Evolutionary conservation across 306 rosid species (phyloP), one percentile per base, ranked within the genome.

Genomic region (Arachis stenosperma): DNA sequence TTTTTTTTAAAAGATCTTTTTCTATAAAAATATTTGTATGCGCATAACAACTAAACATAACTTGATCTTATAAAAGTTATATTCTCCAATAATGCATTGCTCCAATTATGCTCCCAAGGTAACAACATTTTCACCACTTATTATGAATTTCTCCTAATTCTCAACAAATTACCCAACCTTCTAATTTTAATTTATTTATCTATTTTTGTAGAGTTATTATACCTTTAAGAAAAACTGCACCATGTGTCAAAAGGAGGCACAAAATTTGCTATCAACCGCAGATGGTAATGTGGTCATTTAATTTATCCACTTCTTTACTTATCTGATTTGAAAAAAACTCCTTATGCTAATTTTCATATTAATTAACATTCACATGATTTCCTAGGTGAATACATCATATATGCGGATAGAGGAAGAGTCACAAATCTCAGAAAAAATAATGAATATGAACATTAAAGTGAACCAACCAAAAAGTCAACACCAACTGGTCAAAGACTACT

Each of bases 71-170:
- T 12, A 6, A 14, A 48, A 48, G 17, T 17, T 54, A 9, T 29
- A 70, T 8, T 37, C 44, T 29, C 40, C 13, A 42, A 78, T 65
- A 42, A 78, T 65, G 69, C 68, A 65, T 3, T 5, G 30, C 9
- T 17, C 42, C 9, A 17, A 4, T 0, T 1, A 7, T 63, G 53
- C 40, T 53, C 22, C 66, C 1, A 46, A 70, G 76, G 71, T 77
- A 53, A 14, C 36, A 53, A 14, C 36, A n/a, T 29, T 68, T 58
- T 48, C 41, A 39, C 62, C n/a, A 17, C 27, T 63, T 33, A 33
- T 42, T 15, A 1, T 15, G 9, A 78, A 17, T 12, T 54, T 61
- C 40, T 29, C 46, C 8, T 70, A 33, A 15, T 55, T 48, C 15
- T 11, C 5, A 5, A 67, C 17, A 10, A 8, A 17, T 8, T 39